These are phyloP conservation scores for Musa balbisiana DNA, from an alignment of 202 grass and related monocot species.

Conservation along the genomic window DNA sequence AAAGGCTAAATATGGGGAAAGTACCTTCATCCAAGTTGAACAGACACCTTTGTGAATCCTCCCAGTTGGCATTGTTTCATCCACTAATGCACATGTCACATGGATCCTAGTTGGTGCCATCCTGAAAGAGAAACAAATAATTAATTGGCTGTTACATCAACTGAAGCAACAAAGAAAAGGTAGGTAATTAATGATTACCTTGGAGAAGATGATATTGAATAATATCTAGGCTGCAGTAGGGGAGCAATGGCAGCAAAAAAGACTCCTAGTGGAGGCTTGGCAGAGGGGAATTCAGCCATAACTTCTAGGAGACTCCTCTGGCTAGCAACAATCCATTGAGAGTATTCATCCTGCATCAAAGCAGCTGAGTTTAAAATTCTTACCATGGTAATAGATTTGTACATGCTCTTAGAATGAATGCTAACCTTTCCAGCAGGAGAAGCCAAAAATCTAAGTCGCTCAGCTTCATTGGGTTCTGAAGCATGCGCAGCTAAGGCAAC, in stretches of 20 bases:
- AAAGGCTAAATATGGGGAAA: background rate
- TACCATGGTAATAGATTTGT: background rate
- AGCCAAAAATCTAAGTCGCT: slow-evolving; percentile 60
- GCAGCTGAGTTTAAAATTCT: background rate
- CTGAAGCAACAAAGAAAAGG: background rate
- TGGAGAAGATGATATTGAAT: slow-evolving; percentile 16
- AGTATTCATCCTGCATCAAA: slow-evolving; percentile 6
- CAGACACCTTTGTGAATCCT: slow-evolving; percentile 8
- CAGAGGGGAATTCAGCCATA: slow-evolving; percentile 10
- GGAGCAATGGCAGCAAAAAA: slow-evolving; percentile 6
- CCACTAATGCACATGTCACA: slow-evolving; percentile 2
- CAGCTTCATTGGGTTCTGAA: slow-evolving; percentile 57
- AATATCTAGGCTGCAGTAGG: slow-evolving; percentile 12
- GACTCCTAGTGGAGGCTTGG: slow-evolving; percentile 1
- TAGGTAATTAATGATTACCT: background rate
- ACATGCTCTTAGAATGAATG: background rate
- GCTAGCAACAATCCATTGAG: slow-evolving; percentile 1
- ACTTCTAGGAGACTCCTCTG: slow-evolving; percentile 13
- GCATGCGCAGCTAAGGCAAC: slow-evolving; percentile 64
- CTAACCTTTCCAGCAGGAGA: slow-evolving; percentile 76
- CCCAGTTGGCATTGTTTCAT: background rate
- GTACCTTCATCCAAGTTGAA: slow-evolving; percentile 8
- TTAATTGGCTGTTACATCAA: background rate
- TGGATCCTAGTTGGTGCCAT: slow-evolving; percentile 12
- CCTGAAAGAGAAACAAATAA: background rate